These are phyloP conservation scores for Wickerhamiella brachini DNA, from an alignment of 805 yeast species.

Conservation along the genomic window DNA sequence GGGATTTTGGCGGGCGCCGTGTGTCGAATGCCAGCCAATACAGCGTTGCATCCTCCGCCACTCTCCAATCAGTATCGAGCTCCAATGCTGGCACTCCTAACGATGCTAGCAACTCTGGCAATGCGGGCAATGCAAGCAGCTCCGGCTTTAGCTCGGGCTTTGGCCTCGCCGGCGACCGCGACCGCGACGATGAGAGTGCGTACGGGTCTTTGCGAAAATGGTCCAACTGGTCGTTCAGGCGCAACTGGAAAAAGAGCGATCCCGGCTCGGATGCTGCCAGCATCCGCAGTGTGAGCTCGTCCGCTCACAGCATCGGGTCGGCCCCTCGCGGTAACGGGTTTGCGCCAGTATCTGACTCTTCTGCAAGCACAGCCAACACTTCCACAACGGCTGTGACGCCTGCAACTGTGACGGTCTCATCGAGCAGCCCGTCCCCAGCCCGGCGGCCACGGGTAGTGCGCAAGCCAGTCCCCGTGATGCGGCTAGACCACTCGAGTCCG, in stretches of 20 bases:
- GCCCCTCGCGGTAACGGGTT: background rate
- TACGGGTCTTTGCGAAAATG: background rate
- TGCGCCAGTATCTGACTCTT: background rate
- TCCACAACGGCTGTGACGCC: background rate
- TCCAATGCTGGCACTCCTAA: too few relatives aligned
- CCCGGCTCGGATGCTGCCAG: background rate
- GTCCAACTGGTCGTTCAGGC: background rate
- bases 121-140: too few relatives aligned
- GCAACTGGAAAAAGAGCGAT: background rate
- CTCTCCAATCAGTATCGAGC: background rate
- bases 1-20: background rate
- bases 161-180: background rate
- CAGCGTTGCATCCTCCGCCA: background rate
- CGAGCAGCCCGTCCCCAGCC: background rate
- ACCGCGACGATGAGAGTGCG: background rate
- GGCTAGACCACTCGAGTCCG: background rate
- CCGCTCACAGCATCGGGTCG: background rate
- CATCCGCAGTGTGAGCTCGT: background rate
- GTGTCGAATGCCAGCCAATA: background rate
- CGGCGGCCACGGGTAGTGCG: background rate
- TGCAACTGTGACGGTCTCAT: background rate
- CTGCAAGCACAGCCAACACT: background rate
- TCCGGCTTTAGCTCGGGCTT: too few relatives aligned
- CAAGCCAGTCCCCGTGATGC: background rate
- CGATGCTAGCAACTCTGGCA: too few relatives aligned